Conservation (phyloP, 106 monocot genomes). For the Apostasia shenzhenica region DNA sequence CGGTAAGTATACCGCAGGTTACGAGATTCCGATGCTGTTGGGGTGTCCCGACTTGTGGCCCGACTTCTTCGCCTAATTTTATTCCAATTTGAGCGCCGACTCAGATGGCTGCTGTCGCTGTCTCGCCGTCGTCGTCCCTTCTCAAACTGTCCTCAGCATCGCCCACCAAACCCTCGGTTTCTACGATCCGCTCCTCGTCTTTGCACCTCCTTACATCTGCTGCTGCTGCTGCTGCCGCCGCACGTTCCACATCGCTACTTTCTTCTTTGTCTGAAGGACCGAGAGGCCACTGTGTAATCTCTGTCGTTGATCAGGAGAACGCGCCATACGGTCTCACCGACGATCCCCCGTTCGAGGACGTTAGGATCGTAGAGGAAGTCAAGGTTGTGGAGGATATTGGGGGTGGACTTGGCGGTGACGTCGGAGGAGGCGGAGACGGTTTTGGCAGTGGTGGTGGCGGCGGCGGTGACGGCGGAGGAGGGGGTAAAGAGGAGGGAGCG, state of each 20-base stretch:
- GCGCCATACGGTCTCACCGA: slow-evolving; percentile 2
- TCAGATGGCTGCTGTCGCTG: background rate
- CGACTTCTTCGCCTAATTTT: too few species aligned
- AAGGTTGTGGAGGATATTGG: background rate
- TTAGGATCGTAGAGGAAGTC: background rate
- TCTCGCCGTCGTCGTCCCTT: background rate
- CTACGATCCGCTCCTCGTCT: slow-evolving; percentile 6
- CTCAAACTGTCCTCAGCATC: slow-evolving; percentile 2
- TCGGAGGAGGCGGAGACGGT: slow-evolving; percentile 3
- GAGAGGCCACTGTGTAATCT: background rate
- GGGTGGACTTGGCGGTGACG: slow-evolving; percentile 12
- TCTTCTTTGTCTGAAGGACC: background rate
- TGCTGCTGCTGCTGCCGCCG: background rate
- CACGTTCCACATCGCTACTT: background rate
- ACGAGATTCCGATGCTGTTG: too few species aligned
- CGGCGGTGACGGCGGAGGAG: background rate
- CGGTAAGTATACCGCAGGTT: too few species aligned
- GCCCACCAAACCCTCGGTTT: background rate
- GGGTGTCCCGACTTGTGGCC: too few species aligned
- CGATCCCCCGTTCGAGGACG: slow-evolving; percentile 5
- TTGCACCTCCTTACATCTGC: background rate
- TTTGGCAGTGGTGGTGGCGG: slow-evolving; percentile 10
- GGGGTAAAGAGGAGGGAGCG: background rate
- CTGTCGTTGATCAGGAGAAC: slow-evolving; percentile 6
- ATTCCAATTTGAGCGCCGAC: background rate